Evolutionary conservation across 768 basidiomycete species (phyloP).

Genomic region (Boletus huronensis): DNA sequence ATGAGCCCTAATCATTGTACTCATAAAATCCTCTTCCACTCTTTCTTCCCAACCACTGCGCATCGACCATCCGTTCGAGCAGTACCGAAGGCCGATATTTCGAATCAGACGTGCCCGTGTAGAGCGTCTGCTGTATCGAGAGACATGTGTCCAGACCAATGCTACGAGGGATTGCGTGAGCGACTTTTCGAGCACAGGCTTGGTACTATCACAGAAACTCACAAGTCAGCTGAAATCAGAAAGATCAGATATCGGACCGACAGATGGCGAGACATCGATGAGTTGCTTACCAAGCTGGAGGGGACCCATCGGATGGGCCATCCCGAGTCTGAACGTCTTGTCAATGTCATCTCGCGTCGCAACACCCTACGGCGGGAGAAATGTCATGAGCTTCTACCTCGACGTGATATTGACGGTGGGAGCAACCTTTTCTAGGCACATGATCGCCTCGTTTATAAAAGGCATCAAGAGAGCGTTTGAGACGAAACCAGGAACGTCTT

Average conservation of each 20-base stretch:
- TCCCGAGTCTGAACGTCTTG: constrained; percentile 88
- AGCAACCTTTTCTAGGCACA: constrained; percentile 82
- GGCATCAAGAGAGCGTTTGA: constrained; percentile 95
- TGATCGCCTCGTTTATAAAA: constrained; percentile 96
- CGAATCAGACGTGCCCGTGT: constrained; percentile 85
- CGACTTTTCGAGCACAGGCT: too few species aligned
- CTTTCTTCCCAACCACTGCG: constrained; percentile 90
- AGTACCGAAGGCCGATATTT: constrained; percentile 93
- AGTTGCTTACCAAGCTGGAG: constrained; percentile 65
- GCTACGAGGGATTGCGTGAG: constrained; percentile 36
- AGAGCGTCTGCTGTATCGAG: constrained; percentile 86
- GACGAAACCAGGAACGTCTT: constrained; percentile 94
- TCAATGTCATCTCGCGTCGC: constrained; percentile 95
- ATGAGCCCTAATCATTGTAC: constrained; percentile 38
- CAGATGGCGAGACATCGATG: neutral
- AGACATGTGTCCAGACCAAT: constrained; percentile 98
- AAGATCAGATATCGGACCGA: neutral
- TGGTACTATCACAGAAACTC: constrained; percentile 5
- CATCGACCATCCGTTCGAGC: constrained; percentile 94
- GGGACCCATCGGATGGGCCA: constrained; percentile 95
- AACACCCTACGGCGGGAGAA: constrained; percentile 56
- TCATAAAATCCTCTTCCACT: constrained; percentile 95
- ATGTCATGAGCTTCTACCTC: neutral
- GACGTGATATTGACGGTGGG: neutral
- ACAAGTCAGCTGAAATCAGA: constrained; percentile 31